Conservation (phyloP, 164 flowering plant genomes). For the Buxus sempervirens region DNA sequence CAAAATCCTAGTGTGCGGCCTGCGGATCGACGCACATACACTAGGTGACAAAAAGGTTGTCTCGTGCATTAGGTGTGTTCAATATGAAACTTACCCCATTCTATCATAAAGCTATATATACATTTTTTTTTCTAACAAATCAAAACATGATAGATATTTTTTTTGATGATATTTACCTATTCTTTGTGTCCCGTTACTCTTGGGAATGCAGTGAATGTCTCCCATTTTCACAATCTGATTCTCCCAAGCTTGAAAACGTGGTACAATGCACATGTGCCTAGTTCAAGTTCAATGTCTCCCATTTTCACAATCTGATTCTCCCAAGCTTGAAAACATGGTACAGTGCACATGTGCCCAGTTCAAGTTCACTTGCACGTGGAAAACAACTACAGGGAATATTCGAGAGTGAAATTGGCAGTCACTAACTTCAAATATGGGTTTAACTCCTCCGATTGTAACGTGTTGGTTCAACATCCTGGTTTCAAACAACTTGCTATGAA, state of each 20-base stretch:
- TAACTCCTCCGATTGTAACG: constrained; percentile 58
- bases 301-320: background rate
- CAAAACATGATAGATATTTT: no score
- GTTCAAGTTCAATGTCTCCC: background rate
- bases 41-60: constrained; percentile 17
- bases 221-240: background rate
- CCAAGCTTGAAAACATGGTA: constrained; percentile 12
- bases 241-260: background rate
- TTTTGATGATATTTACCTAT: background rate
- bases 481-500: constrained; percentile 27
- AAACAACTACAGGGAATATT: constrained; percentile 44
- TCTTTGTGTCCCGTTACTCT: no score
- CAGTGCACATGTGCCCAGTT: constrained; percentile 61
- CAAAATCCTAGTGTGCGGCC: no score
- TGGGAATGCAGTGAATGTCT: background rate
- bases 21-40: no score
- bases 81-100: no score
- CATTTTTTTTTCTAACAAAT: no score
- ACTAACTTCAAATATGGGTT: constrained; percentile 43
- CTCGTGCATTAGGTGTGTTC: constrained; percentile 38
- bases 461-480: constrained; percentile 63
- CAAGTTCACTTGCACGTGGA: constrained; percentile 69
- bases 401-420: constrained; percentile 62
- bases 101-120: no score
- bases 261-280: constrained; percentile 61